Percentiles rank a stretch among this genome's conserved stretches.
phyloP scores from a whole-genome alignment of 2,329 filamentous ascomycete species.

The Fusarium palustre region DNA sequence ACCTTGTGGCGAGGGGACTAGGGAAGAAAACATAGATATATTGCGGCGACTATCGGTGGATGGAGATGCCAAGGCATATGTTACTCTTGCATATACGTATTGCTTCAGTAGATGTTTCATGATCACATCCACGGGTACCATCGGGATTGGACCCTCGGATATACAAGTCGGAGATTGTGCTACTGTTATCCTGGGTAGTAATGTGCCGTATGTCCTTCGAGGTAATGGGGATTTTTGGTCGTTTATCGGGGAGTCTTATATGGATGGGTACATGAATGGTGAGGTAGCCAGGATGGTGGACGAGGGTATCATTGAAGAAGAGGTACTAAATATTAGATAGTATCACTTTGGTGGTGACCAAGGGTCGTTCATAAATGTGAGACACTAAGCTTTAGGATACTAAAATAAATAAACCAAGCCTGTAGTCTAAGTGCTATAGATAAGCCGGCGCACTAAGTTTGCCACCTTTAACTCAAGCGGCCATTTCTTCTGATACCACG shows the following conservation, averaged over 20 bases:
- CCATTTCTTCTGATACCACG: too few species aligned
- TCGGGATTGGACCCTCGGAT: background rate
- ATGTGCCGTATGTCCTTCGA: background rate
- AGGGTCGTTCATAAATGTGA: accelerated
- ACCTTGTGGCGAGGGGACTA: accelerated
- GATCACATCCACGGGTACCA: background rate
- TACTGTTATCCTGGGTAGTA: background rate
- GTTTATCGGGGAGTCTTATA: background rate
- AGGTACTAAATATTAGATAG: background rate
- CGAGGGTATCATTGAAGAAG: background rate
- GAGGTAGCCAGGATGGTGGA: background rate
- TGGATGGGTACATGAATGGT: slow-evolving; percentile 1
- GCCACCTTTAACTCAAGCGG: too few species aligned
- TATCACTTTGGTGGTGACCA: background rate
- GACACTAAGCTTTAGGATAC: too few species aligned
- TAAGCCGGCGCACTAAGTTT: too few species aligned
- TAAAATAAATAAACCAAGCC: too few species aligned
- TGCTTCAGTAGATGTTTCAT: background rate
- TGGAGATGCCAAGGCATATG: background rate
- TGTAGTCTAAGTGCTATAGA: too few species aligned
- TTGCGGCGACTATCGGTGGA: background rate
- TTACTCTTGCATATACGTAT: background rate
- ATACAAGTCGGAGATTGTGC: background rate
- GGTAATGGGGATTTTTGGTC: background rate
- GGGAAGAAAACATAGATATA: background rate